A percentile compares a stretch with the other conserved stretches of the same genome.
These are phyloP conservation scores for Trametes cinnabarina DNA, from an alignment of 768 basidiomycete genomes.

Conservation along the genomic window DNA sequence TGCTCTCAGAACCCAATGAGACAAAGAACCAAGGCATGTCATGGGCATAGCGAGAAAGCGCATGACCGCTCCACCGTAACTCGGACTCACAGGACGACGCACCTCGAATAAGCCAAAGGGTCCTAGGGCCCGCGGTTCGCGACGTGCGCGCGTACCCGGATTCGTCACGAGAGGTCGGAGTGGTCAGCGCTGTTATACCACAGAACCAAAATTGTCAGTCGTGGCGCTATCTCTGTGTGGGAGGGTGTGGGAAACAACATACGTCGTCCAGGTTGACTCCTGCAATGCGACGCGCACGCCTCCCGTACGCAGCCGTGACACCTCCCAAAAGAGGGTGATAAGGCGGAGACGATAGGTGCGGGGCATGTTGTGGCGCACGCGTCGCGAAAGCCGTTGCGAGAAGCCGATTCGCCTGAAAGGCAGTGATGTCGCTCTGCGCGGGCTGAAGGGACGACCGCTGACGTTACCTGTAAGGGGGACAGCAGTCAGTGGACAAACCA, in stretches of 20 bases:
- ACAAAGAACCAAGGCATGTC: too few species aligned
- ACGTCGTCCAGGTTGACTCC: neutral
- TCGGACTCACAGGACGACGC: too few species aligned
- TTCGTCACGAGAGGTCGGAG: neutral
- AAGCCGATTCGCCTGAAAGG: neutral
- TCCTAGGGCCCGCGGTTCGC: too few species aligned
- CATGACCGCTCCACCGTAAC: too few species aligned
- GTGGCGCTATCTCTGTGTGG: neutral
- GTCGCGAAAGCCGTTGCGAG: slow-evolving; percentile 3
- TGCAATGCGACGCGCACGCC: slow-evolving; percentile 1
- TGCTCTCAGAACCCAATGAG: too few species aligned
- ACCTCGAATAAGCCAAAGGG: too few species aligned
- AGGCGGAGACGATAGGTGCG: neutral
- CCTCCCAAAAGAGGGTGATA: neutral
- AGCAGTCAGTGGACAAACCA: neutral
- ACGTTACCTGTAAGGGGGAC: neutral
- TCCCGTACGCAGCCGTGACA: neutral
- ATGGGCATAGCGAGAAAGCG: too few species aligned
- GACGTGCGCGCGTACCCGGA: too few species aligned
- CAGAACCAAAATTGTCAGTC: neutral
- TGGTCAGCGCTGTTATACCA: neutral
- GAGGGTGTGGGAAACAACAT: neutral
- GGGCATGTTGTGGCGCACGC: neutral
- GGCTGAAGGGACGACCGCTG: neutral
- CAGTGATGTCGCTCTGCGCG: neutral